A percentile compares a stretch with the other conserved stretches of the same genome.
phyloP scores from a whole-genome alignment of 2,329 filamentous ascomycete genomes.

The Aspergillus vadensis region DNA sequence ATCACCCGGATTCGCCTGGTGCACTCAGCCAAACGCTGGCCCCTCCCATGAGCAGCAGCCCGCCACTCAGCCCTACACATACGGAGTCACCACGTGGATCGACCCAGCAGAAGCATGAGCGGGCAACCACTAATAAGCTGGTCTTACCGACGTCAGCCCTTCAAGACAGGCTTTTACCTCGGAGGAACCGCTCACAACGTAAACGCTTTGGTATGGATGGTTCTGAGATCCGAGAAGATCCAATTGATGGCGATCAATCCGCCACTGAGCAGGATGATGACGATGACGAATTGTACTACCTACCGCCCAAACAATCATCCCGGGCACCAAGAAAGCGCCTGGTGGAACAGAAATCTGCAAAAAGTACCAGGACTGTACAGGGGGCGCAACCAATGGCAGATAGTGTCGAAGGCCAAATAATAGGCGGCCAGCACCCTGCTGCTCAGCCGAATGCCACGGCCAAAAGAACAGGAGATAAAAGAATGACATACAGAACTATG shows the following conservation, averaged over 20 bases:
- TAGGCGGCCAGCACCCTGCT: background rate
- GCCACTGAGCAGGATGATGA: constrained; percentile 29
- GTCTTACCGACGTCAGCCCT: constrained; percentile 39
- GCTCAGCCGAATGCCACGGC: background rate
- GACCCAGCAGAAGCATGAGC: background rate
- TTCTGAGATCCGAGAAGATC: constrained; percentile 18
- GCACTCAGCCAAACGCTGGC: constrained; percentile 40
- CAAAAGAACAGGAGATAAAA: background rate
- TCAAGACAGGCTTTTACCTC: constrained; percentile 40
- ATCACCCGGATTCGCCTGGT: constrained; percentile 21
- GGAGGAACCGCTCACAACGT: constrained; percentile 32
- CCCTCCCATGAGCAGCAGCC: constrained; percentile 42
- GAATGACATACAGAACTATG: constrained; percentile 5
- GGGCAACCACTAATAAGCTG: constrained; percentile 15
- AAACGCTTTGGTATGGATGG: constrained; percentile 20
- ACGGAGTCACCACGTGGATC: constrained; percentile 8
- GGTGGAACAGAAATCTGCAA: constrained; percentile 24
- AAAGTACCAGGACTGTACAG: constrained; percentile 19
- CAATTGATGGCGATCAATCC: constrained; percentile 27
- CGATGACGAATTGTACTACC: constrained; percentile 38
- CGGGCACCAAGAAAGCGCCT: constrained; percentile 21
- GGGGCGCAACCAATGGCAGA: constrained; percentile 4
- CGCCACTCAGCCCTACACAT: constrained; percentile 24
- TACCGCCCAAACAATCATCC: constrained; percentile 23
- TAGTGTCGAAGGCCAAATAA: background rate